Evolutionary conservation across 208 protist species (phyloP).

Genomic region (Angomonas desouzai): DNA sequence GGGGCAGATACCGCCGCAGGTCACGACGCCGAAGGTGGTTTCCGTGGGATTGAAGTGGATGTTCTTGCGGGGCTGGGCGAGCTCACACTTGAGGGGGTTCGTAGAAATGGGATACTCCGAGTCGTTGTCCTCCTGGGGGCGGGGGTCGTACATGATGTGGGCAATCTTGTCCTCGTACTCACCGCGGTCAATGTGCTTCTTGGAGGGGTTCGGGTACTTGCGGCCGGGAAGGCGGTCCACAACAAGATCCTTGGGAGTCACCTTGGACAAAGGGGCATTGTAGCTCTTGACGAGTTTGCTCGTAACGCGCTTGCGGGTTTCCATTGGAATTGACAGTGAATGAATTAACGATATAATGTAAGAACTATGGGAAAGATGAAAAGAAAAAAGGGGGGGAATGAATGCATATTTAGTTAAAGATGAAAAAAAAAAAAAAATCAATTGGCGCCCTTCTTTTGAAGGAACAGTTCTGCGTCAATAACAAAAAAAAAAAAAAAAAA

Average conservation of each 20-base stretch:
- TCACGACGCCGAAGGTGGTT: slow-evolving; percentile 90
- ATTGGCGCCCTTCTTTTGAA: no score
- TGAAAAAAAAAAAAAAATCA: slow-evolving; percentile 14
- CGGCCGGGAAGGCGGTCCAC: slow-evolving; percentile 69
- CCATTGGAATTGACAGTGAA: slow-evolving; percentile 8
- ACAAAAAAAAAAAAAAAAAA: slow-evolving; percentile 14
- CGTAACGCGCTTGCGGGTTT: slow-evolving; percentile 7
- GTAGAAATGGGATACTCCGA: slow-evolving; percentile 63
- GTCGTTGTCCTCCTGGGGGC: slow-evolving; percentile 47
- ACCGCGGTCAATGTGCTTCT: slow-evolving; percentile 67
- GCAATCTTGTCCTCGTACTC: slow-evolving; percentile 76
- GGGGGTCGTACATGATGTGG: slow-evolving; percentile 89
- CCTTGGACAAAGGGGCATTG: slow-evolving; percentile 40
- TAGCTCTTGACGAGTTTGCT: slow-evolving; percentile 40
- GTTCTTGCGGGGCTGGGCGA: slow-evolving; percentile 76
- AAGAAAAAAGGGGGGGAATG: slow-evolving; percentile 8
- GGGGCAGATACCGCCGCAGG: slow-evolving; percentile 95
- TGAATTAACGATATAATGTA: slow-evolving; percentile 1
- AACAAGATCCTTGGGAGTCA: slow-evolving; percentile 69
- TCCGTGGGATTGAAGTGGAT: slow-evolving; percentile 89
- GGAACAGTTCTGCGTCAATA: no score
- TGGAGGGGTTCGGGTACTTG: slow-evolving; percentile 77
- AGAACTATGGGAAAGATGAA: slow-evolving; percentile 15
- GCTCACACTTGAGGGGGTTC: slow-evolving; percentile 63
- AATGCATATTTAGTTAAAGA: no score